Base-by-base conservation (phyloP, 2,329 filamentous ascomycete genomes). In the Ophiostoma ulmi region DNA sequence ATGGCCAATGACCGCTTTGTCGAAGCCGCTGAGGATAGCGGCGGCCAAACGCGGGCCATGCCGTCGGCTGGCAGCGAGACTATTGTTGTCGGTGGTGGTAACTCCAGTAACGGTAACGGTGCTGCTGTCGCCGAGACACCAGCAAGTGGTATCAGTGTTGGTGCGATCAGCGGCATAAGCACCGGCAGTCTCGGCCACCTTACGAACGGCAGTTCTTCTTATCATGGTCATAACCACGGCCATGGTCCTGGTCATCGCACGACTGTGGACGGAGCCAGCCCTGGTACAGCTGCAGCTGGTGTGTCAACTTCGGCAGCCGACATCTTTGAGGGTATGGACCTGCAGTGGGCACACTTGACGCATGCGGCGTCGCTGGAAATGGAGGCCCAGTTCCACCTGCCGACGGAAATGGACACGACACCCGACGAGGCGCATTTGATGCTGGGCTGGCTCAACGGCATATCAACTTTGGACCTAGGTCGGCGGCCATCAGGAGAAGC, bases 1-100 rank as follows among this genome's bases (percentile, higher is more conserved):
- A 73, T 75, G 72, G 72, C 69, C 4, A 55, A 69, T 10, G 72
- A 73, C 3, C 38, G 68, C 10, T 73, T 74, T 58, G 70, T 61
- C 10, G 55, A 64, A 22, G 64, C 66, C 11, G 11, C 31, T 31
- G 31, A 64, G 17, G 10, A 14, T 35, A 22, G 26, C 5, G 44
- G 11, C 67, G 8, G 17, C 48, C 58, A 26, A 17, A 13, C 58
- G 31, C 14, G 26, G 14, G 26, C 13, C 58, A 5, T 26, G 58
- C 2, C 61, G 17, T 20, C 61, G 5, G 17, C 55, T 61, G 26
- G 31, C 17, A 10, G 20, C 61, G 61, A 38, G 6, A 64, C 61
- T 4, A 39, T 64, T 64, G 61, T 64, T 31, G 61, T 64, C 17
- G 17, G 44, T 11, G 61, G 10, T 20, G 61, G 61, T 1, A 36